A percentile compares a stretch with the other conserved stretches of the same genome.
phyloP scores from a whole-genome alignment of 164 flowering plant species.

The Nymphaea thermarum region DNA sequence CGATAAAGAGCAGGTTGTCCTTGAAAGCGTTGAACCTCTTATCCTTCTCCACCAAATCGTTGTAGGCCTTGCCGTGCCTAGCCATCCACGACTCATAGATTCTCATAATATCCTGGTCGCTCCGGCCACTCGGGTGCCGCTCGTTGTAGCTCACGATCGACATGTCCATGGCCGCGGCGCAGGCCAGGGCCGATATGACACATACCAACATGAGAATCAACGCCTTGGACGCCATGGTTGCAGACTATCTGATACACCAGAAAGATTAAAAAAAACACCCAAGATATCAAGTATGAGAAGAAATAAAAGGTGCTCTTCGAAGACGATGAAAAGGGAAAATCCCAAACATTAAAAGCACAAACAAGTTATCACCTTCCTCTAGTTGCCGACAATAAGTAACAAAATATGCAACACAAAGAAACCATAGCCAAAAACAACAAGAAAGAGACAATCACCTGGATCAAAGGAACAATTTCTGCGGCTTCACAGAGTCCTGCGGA shows the following conservation, averaged over 20 bases:
- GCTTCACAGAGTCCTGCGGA: too few relatives aligned
- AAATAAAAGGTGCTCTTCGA: too few relatives aligned
- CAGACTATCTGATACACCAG: neutral
- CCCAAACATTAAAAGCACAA: too few relatives aligned
- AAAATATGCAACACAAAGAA: too few relatives aligned
- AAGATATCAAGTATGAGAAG: too few relatives aligned
- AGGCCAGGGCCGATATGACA: neutral
- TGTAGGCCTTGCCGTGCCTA: constrained; percentile 42
- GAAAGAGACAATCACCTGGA: too few relatives aligned
- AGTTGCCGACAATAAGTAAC: too few relatives aligned
- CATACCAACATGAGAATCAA: neutral
- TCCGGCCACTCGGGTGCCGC: constrained; percentile 11
- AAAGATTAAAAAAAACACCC: too few relatives aligned
- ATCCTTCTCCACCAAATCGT: constrained; percentile 40
- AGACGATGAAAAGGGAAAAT: constrained; percentile 2
- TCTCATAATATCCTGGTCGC: constrained; percentile 28
- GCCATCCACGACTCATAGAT: constrained; percentile 46
- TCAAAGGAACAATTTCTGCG: too few relatives aligned
- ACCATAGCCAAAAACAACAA: too few relatives aligned
- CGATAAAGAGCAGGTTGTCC: constrained; percentile 57
- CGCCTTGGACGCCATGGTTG: neutral
- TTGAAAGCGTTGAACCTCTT: constrained; percentile 11
- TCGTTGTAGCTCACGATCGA: constrained; percentile 21
- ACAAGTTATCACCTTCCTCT: too few relatives aligned
- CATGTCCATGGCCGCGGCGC: constrained; percentile 14